phyloP scores from a whole-genome alignment of 2,329 filamentous ascomycete genomes.

The Hypoxylon sp. region DNA sequence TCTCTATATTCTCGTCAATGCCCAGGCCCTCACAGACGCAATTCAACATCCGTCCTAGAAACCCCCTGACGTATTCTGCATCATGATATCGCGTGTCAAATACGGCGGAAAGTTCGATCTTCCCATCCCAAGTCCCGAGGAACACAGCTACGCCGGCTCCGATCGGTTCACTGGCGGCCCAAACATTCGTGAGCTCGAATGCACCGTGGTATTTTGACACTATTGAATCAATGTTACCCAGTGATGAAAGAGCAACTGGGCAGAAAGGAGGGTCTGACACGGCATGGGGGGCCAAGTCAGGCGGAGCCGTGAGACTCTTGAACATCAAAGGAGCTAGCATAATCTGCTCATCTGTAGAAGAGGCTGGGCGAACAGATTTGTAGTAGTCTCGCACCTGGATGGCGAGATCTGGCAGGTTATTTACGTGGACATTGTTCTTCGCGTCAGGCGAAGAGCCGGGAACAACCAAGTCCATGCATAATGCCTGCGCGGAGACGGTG shows the following conservation, averaged over 20 bases:
- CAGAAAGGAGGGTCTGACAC: constrained; percentile 30
- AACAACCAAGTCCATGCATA: constrained; percentile 28
- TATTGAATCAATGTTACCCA: constrained; percentile 33
- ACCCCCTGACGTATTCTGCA: constrained; percentile 23
- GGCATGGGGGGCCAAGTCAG: constrained; percentile 22
- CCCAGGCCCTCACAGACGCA: constrained; percentile 24
- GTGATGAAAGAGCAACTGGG: constrained; percentile 33
- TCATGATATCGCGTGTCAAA: constrained; percentile 37
- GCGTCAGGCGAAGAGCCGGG: neutral
- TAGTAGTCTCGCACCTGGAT: constrained; percentile 30
- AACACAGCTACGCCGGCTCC: constrained; percentile 34
- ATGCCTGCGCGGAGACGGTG: constrained; percentile 31
- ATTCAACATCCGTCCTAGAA: constrained; percentile 20
- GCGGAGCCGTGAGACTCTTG: constrained; percentile 21
- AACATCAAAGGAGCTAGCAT: constrained; percentile 31
- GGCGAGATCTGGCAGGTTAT: constrained; percentile 17
- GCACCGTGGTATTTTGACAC: constrained; percentile 19
- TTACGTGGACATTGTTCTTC: neutral
- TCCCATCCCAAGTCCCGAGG: constrained; percentile 32
- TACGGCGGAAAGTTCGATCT: constrained; percentile 30
- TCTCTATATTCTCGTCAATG: constrained; percentile 3
- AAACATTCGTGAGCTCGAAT: constrained; percentile 27
- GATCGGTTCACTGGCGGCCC: constrained; percentile 36
- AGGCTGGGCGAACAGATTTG: constrained; percentile 24
- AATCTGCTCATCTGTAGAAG: constrained; percentile 26